phyloP scores from a whole-genome alignment of 305 asterid genomes.

The Fraxinus floribunda region DNA sequence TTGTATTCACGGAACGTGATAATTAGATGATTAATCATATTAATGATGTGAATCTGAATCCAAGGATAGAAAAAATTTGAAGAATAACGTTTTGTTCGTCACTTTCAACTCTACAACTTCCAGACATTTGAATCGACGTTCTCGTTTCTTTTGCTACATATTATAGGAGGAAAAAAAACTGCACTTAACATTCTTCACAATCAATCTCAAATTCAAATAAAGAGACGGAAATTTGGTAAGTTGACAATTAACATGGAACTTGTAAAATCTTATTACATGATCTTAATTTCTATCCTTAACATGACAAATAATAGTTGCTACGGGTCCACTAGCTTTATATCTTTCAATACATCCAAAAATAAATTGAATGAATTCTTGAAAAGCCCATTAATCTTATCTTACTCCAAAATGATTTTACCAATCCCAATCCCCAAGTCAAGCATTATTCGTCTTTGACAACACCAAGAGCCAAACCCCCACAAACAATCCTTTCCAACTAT shows the following conservation, averaged over 20 bases:
- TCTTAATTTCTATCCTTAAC: not conserved
- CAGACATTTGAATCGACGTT: not conserved
- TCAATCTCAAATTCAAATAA: not conserved
- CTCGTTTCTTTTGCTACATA: not conserved
- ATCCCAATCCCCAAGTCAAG: no score
- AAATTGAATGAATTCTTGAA: not conserved
- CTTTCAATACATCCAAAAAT: not conserved
- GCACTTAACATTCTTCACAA: not conserved
- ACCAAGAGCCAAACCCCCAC: conserved; percentile 27
- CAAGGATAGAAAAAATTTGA: not conserved
- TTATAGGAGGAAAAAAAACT: not conserved
- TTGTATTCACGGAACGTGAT: not conserved
- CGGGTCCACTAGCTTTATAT: not conserved
- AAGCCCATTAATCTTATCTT: not conserved
- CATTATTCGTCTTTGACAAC: conserved; percentile 19
- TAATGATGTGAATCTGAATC: not conserved
- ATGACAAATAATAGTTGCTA: not conserved
- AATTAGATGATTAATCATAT: not conserved
- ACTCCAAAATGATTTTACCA: not conserved
- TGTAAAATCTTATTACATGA: not conserved
- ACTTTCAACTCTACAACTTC: not conserved
- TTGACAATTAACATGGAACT: not conserved
- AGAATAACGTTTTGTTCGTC: not conserved
- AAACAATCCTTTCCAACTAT: not conserved
- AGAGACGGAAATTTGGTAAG: not conserved